Base-by-base conservation (phyloP, 1,139 yeast species). In the Pichia kudriavzevii region DNA sequence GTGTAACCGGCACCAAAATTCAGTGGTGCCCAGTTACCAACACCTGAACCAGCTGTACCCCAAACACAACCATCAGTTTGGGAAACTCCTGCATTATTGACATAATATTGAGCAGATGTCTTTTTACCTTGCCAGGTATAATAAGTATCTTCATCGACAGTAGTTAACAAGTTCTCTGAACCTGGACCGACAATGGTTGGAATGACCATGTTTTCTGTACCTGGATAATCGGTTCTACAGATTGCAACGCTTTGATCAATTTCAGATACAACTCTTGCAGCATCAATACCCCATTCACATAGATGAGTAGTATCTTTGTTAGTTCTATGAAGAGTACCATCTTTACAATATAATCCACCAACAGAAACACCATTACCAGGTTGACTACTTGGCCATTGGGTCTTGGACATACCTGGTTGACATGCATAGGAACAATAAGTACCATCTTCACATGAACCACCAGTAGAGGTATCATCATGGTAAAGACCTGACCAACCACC, bases 341-440 rank as follows among this genome's bases (percentile, higher is more conserved):
- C 42, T 55, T 76, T 66, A 69, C 93, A 81, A 50, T 62, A 59
- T 53, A 81, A 68, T 49, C 93, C 93, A 64, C 93, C 93, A 43
- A 80, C 75, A 32, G 91, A 79, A 46, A 77, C 76, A 64, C 93
- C 93, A 56, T 63, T 69, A 31, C 75, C 47, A 40, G 91, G 91
- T 63, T 81, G 93, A 21, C 58, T 48, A 22, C 74, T 61, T 40
- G 93, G 93, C 87, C 87, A 81, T 66, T 81, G 93, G 40, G 91
- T 80, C 68, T 81, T 81, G 51, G 91, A 80, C 91, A 80, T 80
- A 73, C 93, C 93, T 39, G 91, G 74, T 63, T 80, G 88, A 64
- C 93, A 81, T 45, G 91, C 85, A 58, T 81, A 81, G 39, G 91
- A 81, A 61, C 93, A 81, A 70, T 79, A 79, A 52, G 72, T 70